A percentile compares a stretch with the other conserved stretches of the same genome.
phyloP scores from a whole-genome alignment of 495 filamentous ascomycete species.

The Cudoniella acicularis region DNA sequence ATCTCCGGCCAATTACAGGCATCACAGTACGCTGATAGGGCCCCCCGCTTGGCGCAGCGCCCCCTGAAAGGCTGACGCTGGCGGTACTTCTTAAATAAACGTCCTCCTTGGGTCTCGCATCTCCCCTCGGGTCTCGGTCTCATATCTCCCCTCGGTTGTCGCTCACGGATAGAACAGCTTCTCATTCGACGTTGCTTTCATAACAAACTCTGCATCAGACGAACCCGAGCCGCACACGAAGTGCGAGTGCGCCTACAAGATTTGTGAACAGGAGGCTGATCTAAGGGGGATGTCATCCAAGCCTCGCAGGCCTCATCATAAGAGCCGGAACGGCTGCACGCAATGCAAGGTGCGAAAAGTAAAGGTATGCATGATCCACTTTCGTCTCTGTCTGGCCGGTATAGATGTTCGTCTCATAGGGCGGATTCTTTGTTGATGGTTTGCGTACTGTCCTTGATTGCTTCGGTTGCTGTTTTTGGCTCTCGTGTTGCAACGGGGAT shows the following conservation, averaged over 20 bases:
- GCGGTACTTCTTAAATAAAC: slow-evolving; percentile 18
- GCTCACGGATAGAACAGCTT: slow-evolving; percentile 1
- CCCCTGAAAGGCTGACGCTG: slow-evolving; percentile 18
- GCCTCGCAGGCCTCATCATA: slow-evolving; percentile 57
- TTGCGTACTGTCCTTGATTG: too few species aligned
- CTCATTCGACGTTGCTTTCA: slow-evolving; percentile 8
- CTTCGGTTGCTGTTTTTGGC: too few species aligned
- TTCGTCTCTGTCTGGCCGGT: background rate
- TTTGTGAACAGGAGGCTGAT: background rate
- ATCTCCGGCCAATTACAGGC: background rate
- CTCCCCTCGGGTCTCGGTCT: background rate
- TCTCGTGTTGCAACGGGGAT: too few species aligned
- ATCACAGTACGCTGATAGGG: background rate
- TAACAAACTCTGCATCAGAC: too few species aligned
- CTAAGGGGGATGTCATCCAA: slow-evolving; percentile 9
- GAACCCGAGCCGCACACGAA: background rate
- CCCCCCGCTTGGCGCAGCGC: background rate
- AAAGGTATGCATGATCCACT: slow-evolving; percentile 40
- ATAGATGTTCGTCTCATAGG: background rate
- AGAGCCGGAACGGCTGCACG: slow-evolving; percentile 54
- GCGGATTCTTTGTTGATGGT: background rate
- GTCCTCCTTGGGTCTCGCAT: background rate
- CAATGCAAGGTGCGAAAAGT: slow-evolving; percentile 60
- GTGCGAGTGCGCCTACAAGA: background rate
- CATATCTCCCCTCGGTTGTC: slow-evolving; percentile 1